Evolutionary conservation across 208 protist genomes (phyloP), one percentile per base, ranked within the genome.

Genomic region (Crithidia mellificae): DNA sequence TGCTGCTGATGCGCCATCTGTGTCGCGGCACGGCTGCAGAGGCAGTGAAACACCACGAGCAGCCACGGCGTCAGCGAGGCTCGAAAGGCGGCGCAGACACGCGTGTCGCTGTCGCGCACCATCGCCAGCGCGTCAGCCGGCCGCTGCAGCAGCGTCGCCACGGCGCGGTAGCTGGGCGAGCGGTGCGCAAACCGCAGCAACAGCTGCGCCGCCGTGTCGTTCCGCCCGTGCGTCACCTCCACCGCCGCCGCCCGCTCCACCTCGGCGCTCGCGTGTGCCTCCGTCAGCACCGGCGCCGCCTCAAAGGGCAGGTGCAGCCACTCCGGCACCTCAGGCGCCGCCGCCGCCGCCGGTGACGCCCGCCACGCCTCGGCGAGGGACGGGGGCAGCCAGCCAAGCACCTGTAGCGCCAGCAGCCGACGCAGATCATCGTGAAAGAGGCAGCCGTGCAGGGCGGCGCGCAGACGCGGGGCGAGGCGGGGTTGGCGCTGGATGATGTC

Each of bases 241-340:
- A 95, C 75, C 47, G 83, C 86, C 38, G 87, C 89, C 19, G 78
- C 77, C 3, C 86, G 84, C 80, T 95, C 89, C 25, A 91, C 53
- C 4, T 78, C 75, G 29, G 36, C 19, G 47, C 66, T 65, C 43
- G 63, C 55, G 56, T 54, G 44, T 14, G 32, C 34, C 52, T 72
- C 73, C 22, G 19, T 44, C 53, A 74, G 59, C 41, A 41, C 51
- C 39, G 65, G 43, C 19, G 50, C n/a, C 5, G 64, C 64, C 41
- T 63, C 65, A 29, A 55, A 51, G 32, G 53, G 50, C 43, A 46
- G 49, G 17, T 52, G 44, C 55, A 50, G 56, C 50, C 38, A 56
- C 58, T 50, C 56, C 49, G 67, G 36, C 47, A 69, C n/a, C 6
- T 49, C 24, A 49, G 36, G 27, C 22, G 32, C 25, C 6, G 50